Evolutionary conservation across 352 stramenopile genomes (phyloP).

Genomic region (Globisporangium heterothallicum): DNA sequence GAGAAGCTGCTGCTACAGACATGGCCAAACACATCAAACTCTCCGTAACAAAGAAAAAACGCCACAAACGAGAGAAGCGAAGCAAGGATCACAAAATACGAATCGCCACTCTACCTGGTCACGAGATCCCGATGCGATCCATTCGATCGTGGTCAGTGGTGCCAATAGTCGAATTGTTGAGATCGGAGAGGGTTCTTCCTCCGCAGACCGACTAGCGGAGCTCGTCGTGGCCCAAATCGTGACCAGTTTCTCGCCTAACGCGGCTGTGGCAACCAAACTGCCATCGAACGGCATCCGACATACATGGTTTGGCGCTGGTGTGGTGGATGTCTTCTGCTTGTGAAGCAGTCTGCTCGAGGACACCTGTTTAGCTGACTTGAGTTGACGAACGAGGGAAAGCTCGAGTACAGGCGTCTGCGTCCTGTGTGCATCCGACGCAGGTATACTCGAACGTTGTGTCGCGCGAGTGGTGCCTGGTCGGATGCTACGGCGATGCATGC

Average conservation of each 20-base stretch:
- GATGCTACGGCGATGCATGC: no score
- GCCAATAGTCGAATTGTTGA: slow-evolving; percentile 8
- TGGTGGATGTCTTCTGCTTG: not conserved
- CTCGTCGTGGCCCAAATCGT: not conserved
- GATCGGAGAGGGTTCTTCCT: not conserved
- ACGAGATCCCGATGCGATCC: not conserved
- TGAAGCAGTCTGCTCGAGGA: not conserved
- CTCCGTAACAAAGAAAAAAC: no score
- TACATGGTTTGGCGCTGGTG: not conserved
- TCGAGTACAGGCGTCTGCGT: no score
- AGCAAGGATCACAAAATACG: no score
- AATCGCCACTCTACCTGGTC: slow-evolving; percentile 9
- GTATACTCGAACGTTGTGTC: no score
- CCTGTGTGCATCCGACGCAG: no score
- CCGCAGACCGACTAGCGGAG: not conserved
- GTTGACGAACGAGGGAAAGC: not conserved
- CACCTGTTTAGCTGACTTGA: not conserved
- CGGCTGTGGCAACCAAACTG: not conserved
- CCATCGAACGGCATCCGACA: slow-evolving; percentile 7
- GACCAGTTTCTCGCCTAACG: not conserved
- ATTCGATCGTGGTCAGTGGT: slow-evolving; percentile 4
- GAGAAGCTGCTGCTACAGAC: slow-evolving; percentile 12
- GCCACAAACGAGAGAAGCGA: not conserved
- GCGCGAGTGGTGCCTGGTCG: no score
- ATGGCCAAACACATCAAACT: no score